Base-by-base conservation (phyloP, 2,329 filamentous ascomycete species). In the Onygenales sp. region DNA sequence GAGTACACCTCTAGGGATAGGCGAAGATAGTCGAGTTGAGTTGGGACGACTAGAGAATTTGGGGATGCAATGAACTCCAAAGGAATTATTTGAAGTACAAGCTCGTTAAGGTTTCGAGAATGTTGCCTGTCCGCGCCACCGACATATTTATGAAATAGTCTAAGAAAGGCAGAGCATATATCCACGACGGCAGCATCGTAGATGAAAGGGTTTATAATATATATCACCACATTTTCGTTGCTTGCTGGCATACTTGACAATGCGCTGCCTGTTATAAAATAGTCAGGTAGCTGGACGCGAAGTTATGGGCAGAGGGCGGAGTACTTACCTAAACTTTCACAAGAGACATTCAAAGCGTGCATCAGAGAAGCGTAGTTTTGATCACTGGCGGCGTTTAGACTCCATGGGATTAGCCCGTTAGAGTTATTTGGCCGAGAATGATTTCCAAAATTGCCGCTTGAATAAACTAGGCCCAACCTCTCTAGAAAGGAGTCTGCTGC, bases 31-130 rank as follows among this genome's bases (percentile, higher is more conserved):
- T 75, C 73, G 21, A 63, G 62, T 34, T 76, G 72, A 10, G 76
- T 70, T 21, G 76, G 74, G 6, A 81, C 70, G 14, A 80, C 73
- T 40, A 82, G 67, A 2, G 71, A 71, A 13, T 78, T 73, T n/a
- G 71, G 67, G 0, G 74, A 77, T 36, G 75, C 74, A 17, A 84
- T 65, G 53, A 80, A 77, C 33, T 72, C 70, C 27, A 81, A 72
- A 0, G 81, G 80, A 11, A 85, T 62, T 31, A 84, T 72, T 58
- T 84, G 81, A 33, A 84, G 66, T 10, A 79, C 75, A 27, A 84
- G 64, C 54, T 83, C 80, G 49, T 68, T 65, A 27, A 68, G 58
- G 34, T 62, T 61, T 13, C 60, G 63, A 27, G 56, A 47, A 31
- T 66, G 59, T 36, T 65, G 62, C 44, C 62, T 64, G 14, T 70